Evolutionary conservation across 164 flowering plant species (phyloP), one percentile per base, ranked within the genome.

Genomic region (Taxillus chinensis): DNA sequence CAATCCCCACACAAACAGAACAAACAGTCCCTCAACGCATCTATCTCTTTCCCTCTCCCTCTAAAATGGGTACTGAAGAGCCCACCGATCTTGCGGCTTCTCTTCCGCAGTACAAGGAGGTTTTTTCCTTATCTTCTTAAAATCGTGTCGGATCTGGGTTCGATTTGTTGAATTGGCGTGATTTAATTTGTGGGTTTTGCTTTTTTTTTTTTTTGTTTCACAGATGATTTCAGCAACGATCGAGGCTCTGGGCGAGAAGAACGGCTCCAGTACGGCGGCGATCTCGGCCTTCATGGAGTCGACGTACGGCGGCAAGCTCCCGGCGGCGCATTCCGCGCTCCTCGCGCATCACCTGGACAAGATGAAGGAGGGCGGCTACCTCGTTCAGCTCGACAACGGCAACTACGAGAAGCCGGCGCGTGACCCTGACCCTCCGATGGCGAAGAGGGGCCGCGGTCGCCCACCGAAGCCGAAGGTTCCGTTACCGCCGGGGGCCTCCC

Each of bases 201-300:
- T 9, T 55, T 40, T 48, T 62, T 0, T n/a, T n/a, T n/a, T n/a
- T n/a, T n/a, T n/a, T n/a, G n/a, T n/a, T n/a, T 27, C 27, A 27
- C 74, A 91, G 95, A 83, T 92, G 92, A 87, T 89, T 55, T 5
- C 80, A 27, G 79, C 74, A 2, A 92, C 98, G 46, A 82, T 92
- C 49, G 79, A 79, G 38, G 83, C 88, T 6, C 27, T 89, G 64
- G 62, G 77, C 62, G 91, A 86, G 40, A 48, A 67, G 63, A 67
- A 68, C 50, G 96, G 95, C 5, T 84, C 88, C 8, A 86, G 66
- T 81, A 89, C 82, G 69, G 65, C 91, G 6, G 63, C 89, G 1
- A 89, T 92, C 56, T 69, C 83, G 14, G 77, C 76, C 68, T 75
- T 81, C 61, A 89, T 92, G 46, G 95, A 87, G 75, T 64, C 85